Evolutionary conservation across 1,284 basidiomycete species (phyloP), one percentile per base, ranked within the genome.

Genomic region (Agroathelia rolfsii): DNA sequence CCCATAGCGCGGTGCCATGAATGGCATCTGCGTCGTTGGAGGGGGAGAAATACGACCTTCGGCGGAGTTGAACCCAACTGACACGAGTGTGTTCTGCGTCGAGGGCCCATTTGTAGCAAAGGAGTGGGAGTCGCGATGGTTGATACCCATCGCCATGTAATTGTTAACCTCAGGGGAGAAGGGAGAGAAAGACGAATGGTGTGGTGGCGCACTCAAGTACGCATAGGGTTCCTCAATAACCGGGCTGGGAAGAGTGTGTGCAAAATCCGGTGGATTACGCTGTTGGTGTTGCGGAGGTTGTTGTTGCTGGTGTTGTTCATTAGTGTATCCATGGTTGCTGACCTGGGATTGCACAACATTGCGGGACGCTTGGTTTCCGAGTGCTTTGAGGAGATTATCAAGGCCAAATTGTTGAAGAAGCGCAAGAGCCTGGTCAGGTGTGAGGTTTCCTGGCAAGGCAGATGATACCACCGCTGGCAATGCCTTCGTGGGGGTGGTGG

Each of bases 341-440:
- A 25, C 19, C 24, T 22, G 12, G 35, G 49, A 32, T 45, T 23
- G 14, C 45, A 37, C 19, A 46, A 40, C 17, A 34, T 28, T 16
- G 42, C 31, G 24, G 42, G 37, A 21, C 40, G 28, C 28, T 41
- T 40, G 28, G 9, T 19, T 11, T 9, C 27, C 21, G 24, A 7
- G 18, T 17, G 40, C 46, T 37, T 57, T 56, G 30, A 61, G 44
- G 41, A 64, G 61, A 20, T 63, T 63, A 36, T 61, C 62, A 35
- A 61, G 47, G 23, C 68, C 62, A 30, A 81, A 61, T 50, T 72
- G 73, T 47, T 80, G 74, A 38, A 85, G 47, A 23, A 84, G 55
- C 42, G 75, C 68, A 24, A 81, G 44, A 10, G 78, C 73, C 49
- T 84, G 79, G 41, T 84, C 80, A 28, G 70, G 64, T 6, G 72